Evolutionary conservation across 192 early-diverging fungal species (phyloP), one percentile per base, ranked within the genome.

Genomic region (Gonapodya sp.): DNA sequence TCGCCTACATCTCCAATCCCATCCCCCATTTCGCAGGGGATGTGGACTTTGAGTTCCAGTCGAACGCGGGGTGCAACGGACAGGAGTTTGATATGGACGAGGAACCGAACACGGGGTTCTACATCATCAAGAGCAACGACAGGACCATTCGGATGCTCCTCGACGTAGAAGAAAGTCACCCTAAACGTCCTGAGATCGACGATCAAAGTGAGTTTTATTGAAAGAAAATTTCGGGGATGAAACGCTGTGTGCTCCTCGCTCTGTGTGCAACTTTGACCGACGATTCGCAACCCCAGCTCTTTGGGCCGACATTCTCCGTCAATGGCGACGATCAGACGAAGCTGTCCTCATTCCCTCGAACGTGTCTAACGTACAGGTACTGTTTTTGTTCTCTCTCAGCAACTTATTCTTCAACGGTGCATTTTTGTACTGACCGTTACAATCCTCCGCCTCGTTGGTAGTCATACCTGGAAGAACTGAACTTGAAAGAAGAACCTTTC

Each of bases 31-130:
- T 77, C 31, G 30, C 30, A 33, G 75, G 75, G 2, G 75, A 77
- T 34, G 75, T 77, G 30, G 75, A 77, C 31, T 77, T 77, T 31
- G 75, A 77, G 75, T 18, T 77, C 34, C 75, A 34, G 14, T 18
- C 30, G 8, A 77, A 18, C 75, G 75, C 75, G 31, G 75, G 75
- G 2, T 64, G 46, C 24, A 77, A 34, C 2, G 75, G 75, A 34
- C 75, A 77, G 75, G 75, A 77, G 75, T 77, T 77, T 34, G 18
- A 77, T 16, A 2, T 18, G 8, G 34, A 31, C 31, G 30, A 77
- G 46, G 75, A 77, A 33, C 75, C 75, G 14, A 77, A 77, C 75
- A 77, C 75, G 2, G 75, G 75, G 30, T 77, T 77, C 75, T 77
- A 77, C 75, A 32, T 77, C 75, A 77, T 77, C 30, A 18, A 34